phyloP scores from a whole-genome alignment of 169 alveolate genomes.

The Babesia bovis region DNA sequence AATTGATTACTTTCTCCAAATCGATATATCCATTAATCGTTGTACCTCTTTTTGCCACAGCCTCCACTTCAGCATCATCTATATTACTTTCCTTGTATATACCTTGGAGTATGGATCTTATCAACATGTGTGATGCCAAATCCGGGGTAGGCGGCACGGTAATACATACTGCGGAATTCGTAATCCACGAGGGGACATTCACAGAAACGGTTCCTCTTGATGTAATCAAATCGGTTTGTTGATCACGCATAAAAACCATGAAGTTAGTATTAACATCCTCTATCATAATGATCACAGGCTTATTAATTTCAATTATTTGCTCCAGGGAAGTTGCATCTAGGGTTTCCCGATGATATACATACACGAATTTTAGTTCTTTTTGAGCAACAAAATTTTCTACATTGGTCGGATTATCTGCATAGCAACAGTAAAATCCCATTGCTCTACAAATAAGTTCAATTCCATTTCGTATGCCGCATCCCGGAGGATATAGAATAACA shows the following conservation, averaged over 20 bases:
- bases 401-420: not conserved
- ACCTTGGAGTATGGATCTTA: not conserved
- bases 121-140: not conserved
- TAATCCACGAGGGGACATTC: slow-evolving; percentile 12
- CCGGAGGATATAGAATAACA: slow-evolving; percentile 15
- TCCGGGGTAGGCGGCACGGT: slow-evolving; percentile 13
- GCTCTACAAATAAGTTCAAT: slow-evolving; percentile 21
- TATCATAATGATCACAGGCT: slow-evolving; percentile 2
- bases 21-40: slow-evolving; percentile 9
- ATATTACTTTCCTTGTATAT: not conserved
- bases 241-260: not conserved
- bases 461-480: slow-evolving; percentile 14
- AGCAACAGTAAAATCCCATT: slow-evolving; percentile 8
- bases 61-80: not conserved
- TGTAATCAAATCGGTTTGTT: not conserved
- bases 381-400: not conserved
- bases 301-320: not conserved
- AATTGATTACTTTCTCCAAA: not conserved
- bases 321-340: not conserved
- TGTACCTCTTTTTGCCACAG: not conserved
- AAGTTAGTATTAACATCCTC: slow-evolving; percentile 5
- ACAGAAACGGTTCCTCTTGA: not conserved
- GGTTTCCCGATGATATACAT: slow-evolving; percentile 7
- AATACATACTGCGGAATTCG: slow-evolving; percentile 2
- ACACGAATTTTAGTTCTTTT: not conserved